A percentile compares a stretch with the other conserved stretches of the same genome.
phyloP scores from a whole-genome alignment of 2,329 filamentous ascomycete genomes.

The Talaromyces verruculosus region DNA sequence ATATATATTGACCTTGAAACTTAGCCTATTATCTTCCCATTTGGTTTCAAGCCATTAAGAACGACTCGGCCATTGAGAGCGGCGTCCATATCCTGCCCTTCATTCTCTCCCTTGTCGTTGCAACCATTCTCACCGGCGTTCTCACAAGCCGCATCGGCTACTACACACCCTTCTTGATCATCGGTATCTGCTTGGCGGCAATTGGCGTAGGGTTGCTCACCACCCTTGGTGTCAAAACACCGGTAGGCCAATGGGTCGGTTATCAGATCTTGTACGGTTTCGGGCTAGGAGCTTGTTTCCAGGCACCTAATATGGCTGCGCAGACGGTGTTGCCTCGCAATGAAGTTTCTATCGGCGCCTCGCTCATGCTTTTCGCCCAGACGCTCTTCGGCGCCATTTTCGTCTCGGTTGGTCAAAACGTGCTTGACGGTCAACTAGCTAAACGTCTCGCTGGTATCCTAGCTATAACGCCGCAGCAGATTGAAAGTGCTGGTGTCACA shows the following conservation, averaged over 20 bases:
- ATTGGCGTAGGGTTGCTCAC: conserved; percentile 34
- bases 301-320: conserved; percentile 24
- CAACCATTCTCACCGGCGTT: conserved; percentile 30
- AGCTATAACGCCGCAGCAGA: conserved; percentile 11
- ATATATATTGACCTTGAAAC: neutral
- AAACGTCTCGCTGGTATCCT: conserved; percentile 28
- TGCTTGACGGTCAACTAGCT: conserved; percentile 31
- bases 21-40: conserved; percentile 33
- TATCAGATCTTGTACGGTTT: conserved; percentile 29
- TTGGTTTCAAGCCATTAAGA: conserved; percentile 29
- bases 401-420: conserved; percentile 33
- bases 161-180: conserved; percentile 29
- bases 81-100: conserved; percentile 46
- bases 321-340: conserved; percentile 28
- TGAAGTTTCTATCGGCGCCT: conserved; percentile 30
- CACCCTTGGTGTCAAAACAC: conserved; percentile 31
- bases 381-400: conserved; percentile 31
- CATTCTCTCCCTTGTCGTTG: conserved; percentile 36
- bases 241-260: conserved; percentile 27
- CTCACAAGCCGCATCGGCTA: conserved; percentile 30
- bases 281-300: conserved; percentile 25
- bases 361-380: conserved; percentile 27
- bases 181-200: conserved; percentile 30
- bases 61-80: conserved; percentile 33
- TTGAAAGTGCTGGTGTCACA: conserved; percentile 6